phyloP scores from a whole-genome alignment of 495 filamentous ascomycete species.

The Trichoderma erinaceum region DNA sequence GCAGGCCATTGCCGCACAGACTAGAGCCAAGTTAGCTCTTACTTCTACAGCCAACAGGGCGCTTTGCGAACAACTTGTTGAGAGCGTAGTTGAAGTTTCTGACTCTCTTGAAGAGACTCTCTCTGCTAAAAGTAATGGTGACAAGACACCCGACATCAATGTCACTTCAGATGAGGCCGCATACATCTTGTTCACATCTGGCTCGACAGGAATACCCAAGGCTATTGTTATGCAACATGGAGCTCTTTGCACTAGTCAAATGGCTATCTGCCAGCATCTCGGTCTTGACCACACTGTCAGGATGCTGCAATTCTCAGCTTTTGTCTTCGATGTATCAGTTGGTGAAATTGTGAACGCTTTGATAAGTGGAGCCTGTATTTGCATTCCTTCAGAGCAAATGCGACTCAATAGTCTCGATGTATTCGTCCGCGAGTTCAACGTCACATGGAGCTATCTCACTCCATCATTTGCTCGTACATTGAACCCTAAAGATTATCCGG shows the following conservation, averaged over 20 bases:
- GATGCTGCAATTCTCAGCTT: slow-evolving; percentile 36
- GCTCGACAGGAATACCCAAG: not conserved
- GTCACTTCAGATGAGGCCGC: not conserved
- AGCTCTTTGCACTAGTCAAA: slow-evolving; percentile 3
- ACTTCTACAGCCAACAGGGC: not conserved
- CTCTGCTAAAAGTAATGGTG: not conserved
- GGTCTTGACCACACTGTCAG: slow-evolving; percentile 1
- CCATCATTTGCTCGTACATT: slow-evolving; percentile 17
- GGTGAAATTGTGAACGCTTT: slow-evolving; percentile 4
- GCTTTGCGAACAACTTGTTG: not conserved
- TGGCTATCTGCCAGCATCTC: not conserved
- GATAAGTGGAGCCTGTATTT: slow-evolving; percentile 3
- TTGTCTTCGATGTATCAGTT: slow-evolving; percentile 43
- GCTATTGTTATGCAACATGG: slow-evolving; percentile 9
- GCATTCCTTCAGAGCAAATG: slow-evolving; percentile 7
- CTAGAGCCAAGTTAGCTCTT: slow-evolving; percentile 11
- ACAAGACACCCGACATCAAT: not conserved
- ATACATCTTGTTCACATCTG: slow-evolving; percentile 1
- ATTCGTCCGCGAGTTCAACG: slow-evolving; percentile 21
- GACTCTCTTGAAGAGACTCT: not conserved
- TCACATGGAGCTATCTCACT: slow-evolving; percentile 17
- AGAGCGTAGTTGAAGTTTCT: not conserved
- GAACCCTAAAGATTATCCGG: slow-evolving; percentile 20
- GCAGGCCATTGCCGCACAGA: slow-evolving; percentile 15
- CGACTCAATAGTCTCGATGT: slow-evolving; percentile 9